Evolutionary conservation across 257 asterid genomes (phyloP).

Genomic region (Petrea volubilis): DNA sequence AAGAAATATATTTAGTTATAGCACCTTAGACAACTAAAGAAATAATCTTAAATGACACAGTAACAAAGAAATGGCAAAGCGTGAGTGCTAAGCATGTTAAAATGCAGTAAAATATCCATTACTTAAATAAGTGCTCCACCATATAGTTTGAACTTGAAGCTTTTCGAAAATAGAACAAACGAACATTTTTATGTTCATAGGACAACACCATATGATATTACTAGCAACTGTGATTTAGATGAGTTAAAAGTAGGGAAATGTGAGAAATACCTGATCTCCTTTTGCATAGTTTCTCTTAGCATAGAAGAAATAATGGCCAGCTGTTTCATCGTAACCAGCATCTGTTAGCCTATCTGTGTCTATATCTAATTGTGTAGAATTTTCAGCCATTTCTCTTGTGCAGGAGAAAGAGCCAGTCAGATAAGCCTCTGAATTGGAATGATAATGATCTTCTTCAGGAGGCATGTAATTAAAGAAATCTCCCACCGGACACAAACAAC

Average conservation of each 20-base stretch:
- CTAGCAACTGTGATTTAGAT: neutral
- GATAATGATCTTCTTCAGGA: slow-evolving; percentile 56
- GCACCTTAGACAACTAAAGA: neutral
- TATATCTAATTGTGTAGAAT: slow-evolving; percentile 25
- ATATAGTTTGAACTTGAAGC: no score
- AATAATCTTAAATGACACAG: no score
- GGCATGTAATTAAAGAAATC: slow-evolving; percentile 91
- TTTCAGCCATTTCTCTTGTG: slow-evolving; percentile 21
- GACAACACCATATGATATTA: slow-evolving; percentile 2
- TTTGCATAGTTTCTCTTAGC: slow-evolving; percentile 69
- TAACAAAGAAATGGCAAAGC: neutral
- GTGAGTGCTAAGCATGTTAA: no score
- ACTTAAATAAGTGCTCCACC: no score
- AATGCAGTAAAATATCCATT: neutral
- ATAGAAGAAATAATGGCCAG: slow-evolving; percentile 70
- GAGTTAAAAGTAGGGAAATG: neutral
- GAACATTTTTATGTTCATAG: neutral
- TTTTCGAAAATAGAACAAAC: neutral
- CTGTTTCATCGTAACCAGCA: slow-evolving; percentile 68
- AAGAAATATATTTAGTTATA: neutral
- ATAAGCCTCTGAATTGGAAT: slow-evolving; percentile 20
- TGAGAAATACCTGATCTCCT: slow-evolving; percentile 78
- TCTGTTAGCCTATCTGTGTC: slow-evolving; percentile 56
- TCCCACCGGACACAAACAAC: slow-evolving; percentile 93
- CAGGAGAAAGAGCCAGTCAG: slow-evolving; percentile 4